Conservation (phyloP, 2,329 filamentous ascomycete genomes). For the Tolypocladium endophyticum region DNA sequence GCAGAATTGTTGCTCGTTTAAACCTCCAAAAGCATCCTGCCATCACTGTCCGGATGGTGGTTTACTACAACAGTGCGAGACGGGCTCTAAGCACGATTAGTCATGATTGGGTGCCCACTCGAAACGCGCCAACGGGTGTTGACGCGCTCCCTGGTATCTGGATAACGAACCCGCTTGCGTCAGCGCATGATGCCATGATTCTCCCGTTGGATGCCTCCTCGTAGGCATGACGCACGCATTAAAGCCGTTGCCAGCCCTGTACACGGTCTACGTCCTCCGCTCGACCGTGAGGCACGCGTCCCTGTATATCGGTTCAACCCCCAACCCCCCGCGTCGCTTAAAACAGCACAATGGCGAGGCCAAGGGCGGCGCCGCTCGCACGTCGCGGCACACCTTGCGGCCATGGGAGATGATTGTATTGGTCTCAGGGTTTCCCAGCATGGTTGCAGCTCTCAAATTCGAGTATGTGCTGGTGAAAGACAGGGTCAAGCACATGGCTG, state of each 20-base stretch:
- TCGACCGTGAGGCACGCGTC: constrained; percentile 63
- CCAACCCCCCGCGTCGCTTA: constrained; percentile 73
- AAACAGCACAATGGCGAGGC: constrained; percentile 83
- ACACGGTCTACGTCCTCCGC: constrained; percentile 85
- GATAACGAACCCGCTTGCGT: neutral
- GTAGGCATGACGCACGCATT: constrained; percentile 28
- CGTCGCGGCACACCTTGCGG: constrained; percentile 53
- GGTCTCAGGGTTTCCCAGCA: constrained; percentile 80
- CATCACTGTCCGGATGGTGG: neutral
- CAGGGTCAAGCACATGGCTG: neutral
- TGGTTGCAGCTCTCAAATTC: constrained; percentile 82
- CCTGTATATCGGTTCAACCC: constrained; percentile 87
- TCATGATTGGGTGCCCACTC: neutral
- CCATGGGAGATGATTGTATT: constrained; percentile 90
- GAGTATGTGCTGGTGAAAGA: constrained; percentile 48
- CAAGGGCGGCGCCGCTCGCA: constrained; percentile 73
- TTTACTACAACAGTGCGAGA: too few species aligned
- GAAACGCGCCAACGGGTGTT: neutral
- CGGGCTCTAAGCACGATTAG: neutral
- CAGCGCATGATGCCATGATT: neutral
- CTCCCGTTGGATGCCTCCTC: neutral
- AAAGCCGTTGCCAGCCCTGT: constrained; percentile 72
- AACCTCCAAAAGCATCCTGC: neutral
- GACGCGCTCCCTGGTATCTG: neutral
- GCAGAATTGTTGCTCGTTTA: neutral